Evolutionary conservation across 2,329 filamentous ascomycete genomes (phyloP).

Genomic region (Neofusicoccum parvum): DNA sequence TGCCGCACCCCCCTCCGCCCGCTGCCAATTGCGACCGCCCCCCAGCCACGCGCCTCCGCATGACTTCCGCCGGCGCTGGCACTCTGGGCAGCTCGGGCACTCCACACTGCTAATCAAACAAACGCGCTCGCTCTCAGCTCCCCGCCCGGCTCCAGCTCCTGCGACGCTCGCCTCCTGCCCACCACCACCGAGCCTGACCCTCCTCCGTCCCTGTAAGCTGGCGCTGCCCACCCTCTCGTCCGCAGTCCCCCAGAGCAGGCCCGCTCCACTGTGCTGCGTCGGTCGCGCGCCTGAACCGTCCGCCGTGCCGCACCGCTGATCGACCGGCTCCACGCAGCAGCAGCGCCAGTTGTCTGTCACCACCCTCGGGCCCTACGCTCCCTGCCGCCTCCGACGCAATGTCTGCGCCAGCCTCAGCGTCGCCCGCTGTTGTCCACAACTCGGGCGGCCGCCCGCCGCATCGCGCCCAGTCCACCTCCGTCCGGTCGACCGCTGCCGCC

Average conservation of each 20-base stretch:
- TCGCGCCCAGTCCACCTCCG: constrained; percentile 39
- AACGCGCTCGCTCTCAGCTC: constrained; percentile 10
- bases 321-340: constrained; percentile 25
- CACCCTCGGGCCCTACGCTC: constrained; percentile 24
- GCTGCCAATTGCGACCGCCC: constrained; percentile 13
- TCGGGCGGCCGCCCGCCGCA: constrained; percentile 37
- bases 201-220: constrained; percentile 5
- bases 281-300: constrained; percentile 15
- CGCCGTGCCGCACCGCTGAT: constrained; percentile 11
- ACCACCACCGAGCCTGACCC: background rate
- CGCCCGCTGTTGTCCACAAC: constrained; percentile 45
- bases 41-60: constrained; percentile 16
- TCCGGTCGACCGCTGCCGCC: constrained; percentile 30
- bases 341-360: constrained; percentile 18
- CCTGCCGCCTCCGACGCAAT: constrained; percentile 36
- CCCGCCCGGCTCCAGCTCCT: constrained; percentile 14
- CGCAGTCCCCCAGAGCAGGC: background rate
- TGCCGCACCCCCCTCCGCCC: background rate
- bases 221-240: background rate
- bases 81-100: constrained; percentile 11
- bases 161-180: constrained; percentile 17
- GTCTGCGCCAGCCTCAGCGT: constrained; percentile 43
- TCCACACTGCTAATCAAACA: constrained; percentile 14
- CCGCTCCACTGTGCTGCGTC: constrained; percentile 7
- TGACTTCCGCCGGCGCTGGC: constrained; percentile 9